Evolutionary conservation across 306 rosid species (phyloP), one percentile per base, ranked within the genome.

Genomic region (Hippophae tibetana): DNA sequence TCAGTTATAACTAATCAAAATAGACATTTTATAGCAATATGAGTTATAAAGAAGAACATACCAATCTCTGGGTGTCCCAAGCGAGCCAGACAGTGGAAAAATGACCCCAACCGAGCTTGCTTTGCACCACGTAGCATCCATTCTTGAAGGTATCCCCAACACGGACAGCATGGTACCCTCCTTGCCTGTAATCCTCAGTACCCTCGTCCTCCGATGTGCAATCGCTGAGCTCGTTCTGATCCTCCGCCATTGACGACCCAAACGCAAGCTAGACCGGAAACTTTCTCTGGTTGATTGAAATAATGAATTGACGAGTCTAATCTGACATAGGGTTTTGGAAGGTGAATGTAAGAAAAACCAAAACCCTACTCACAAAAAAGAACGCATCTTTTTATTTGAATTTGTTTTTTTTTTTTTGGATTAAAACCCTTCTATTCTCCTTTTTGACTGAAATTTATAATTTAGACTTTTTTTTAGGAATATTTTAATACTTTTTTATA

Each of bases 1-100:
- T 43, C 9, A 41, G 31, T 51, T 45, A 31, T 18, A 40, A 65
- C 38, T 5, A 65, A 68, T 46, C 13, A 71, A 71, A 31, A 10
- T 75, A 72, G 68, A 69, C 74, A 66, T 60, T 76, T 14, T 8
- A 52, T 31, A 45, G 10, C 7, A 14, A 12, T n/a, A 6, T 49
- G 12, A 11, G 18, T 9, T 18, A 56, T 3, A n/a, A 51, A 44
- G 2, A 6, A 25, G 66, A 8, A 58, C 74, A 57, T 70, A 76
- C 80, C 57, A 56, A 66, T 69, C 56, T 61, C 43, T 31, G 69
- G 57, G 80, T 62, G 23, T 76, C 80, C 80, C 80, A 76, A 12
- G 80, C 80, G 54, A 76, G 68, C 80, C 80, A 76, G 52, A 76
- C 80, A 25, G 80, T 76, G 60, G 80, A 76, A 57, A 76, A 76